Conservation (phyloP, 768 basidiomycete genomes). For the Lyophyllum decastes region DNA sequence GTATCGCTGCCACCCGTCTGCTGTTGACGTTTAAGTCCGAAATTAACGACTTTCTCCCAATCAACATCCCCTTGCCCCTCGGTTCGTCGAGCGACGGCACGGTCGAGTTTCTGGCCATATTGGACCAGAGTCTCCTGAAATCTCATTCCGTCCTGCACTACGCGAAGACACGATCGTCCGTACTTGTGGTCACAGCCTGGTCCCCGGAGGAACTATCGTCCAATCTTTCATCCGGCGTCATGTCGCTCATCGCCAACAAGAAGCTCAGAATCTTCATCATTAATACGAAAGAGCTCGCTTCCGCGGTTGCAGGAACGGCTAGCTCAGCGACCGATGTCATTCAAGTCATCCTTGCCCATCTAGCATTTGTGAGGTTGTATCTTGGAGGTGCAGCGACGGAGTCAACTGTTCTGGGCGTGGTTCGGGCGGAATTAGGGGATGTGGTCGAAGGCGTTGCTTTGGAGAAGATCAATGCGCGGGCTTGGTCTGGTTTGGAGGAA, state of each 20-base stretch:
- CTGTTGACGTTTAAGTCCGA: constrained; percentile 55
- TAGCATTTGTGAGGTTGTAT: constrained; percentile 86
- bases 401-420: constrained; percentile 51
- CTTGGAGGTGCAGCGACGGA: constrained; percentile 65
- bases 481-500: constrained; percentile 70
- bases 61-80: constrained; percentile 61
- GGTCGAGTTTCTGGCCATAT: constrained; percentile 71
- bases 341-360: constrained; percentile 63
- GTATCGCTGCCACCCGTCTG: constrained; percentile 67
- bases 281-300: constrained; percentile 56
- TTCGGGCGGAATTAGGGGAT: constrained; percentile 45
- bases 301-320: constrained; percentile 36
- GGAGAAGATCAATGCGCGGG: constrained; percentile 51
- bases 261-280: constrained; percentile 60
- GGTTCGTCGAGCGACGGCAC: constrained; percentile 43
- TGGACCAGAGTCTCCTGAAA: constrained; percentile 79
- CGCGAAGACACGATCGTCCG: constrained; percentile 64
- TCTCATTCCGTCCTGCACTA: constrained; percentile 71
- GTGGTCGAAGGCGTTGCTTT: constrained; percentile 49
- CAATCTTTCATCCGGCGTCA: constrained; percentile 59
- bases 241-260: constrained; percentile 48
- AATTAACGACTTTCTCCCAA: constrained; percentile 43
- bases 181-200: constrained; percentile 81
- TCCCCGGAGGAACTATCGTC: constrained; percentile 68
- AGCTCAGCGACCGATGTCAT: constrained; percentile 38